phyloP scores from a whole-genome alignment of 495 filamentous ascomycete species.

The Neurospora intermedia region DNA sequence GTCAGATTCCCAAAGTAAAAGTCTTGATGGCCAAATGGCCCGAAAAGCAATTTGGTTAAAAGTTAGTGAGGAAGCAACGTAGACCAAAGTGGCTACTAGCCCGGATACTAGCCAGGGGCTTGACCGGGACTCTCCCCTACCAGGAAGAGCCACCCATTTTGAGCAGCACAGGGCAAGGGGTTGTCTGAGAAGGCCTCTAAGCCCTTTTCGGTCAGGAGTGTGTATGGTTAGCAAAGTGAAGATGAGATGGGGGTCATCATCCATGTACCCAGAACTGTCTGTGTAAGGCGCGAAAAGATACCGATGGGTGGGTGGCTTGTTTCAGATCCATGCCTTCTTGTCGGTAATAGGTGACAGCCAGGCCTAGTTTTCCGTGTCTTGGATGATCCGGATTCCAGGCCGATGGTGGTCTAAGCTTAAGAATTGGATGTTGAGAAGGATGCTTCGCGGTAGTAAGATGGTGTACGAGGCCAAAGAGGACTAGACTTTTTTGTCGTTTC shows the following conservation, averaged over 20 bases:
- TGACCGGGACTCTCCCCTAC: background rate
- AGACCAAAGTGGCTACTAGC: background rate
- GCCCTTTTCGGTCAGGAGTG: background rate
- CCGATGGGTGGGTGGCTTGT: background rate
- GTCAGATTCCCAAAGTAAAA: background rate
- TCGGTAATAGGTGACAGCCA: background rate
- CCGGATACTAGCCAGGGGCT: background rate
- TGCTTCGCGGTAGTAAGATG: background rate
- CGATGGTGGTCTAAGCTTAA: background rate
- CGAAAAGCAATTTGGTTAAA: background rate
- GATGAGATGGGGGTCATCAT: background rate
- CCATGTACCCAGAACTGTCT: background rate
- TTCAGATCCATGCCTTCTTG: background rate
- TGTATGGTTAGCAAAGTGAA: background rate
- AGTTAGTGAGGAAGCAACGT: background rate
- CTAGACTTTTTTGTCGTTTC: background rate
- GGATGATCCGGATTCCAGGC: background rate
- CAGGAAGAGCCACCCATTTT: background rate
- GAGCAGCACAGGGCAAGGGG: background rate
- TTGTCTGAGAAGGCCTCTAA: background rate
- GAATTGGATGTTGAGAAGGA: background rate
- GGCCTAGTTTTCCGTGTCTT: background rate
- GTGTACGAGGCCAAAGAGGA: background rate
- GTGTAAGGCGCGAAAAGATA: background rate
- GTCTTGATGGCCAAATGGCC: background rate